Base-by-base conservation (phyloP, 768 basidiomycete species). In the Leccinum disarticulatum region DNA sequence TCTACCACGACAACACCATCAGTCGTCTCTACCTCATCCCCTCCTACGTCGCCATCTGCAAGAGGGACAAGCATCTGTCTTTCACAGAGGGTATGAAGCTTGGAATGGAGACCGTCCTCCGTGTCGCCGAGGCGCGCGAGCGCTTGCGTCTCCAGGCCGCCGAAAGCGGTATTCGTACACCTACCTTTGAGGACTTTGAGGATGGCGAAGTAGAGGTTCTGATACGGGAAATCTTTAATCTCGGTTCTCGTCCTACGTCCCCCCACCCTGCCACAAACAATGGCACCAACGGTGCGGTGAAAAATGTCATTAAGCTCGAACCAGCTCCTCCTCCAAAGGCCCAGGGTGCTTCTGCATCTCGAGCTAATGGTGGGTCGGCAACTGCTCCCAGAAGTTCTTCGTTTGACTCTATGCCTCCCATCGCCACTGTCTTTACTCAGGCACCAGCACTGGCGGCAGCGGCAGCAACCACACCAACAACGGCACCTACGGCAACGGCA, bases 31-130 rank as follows among this genome's bases (percentile, higher is more conserved):
- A 74, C 43, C 74, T 79, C 11, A 52, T 80, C 4, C 70, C 74
- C 0, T 69, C 79, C 0, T 80, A 75, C 56, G 57, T 74, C 36
- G 55, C 61, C 1, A 66, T 81, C 52, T 74, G 75, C 61, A 73
- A 69, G 54, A 69, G 79, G 19, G 72, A 73, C 2, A 74, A 74
- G 28, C 66, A 77, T 15, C 62, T 80, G 28, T 57, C 68, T 4
- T 61, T 76, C 54, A 70, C 69, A 7, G 83, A 82, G 58, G 80
- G 77, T 19, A 65, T 71, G 54, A 73, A 73, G 35, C 75, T 83
- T 22, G 79, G 81, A 1, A 68, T 75, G 61, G 71, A 76, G 58
- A 76, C 76, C 0, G 68, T 75, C 3, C 59, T 76, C 14, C 74
- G 73, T 14, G 58, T 80, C 36, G 77, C 76, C 30, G 70, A 69